phyloP scores from a whole-genome alignment of 805 yeast species.

The Starmerella vaccinii region DNA sequence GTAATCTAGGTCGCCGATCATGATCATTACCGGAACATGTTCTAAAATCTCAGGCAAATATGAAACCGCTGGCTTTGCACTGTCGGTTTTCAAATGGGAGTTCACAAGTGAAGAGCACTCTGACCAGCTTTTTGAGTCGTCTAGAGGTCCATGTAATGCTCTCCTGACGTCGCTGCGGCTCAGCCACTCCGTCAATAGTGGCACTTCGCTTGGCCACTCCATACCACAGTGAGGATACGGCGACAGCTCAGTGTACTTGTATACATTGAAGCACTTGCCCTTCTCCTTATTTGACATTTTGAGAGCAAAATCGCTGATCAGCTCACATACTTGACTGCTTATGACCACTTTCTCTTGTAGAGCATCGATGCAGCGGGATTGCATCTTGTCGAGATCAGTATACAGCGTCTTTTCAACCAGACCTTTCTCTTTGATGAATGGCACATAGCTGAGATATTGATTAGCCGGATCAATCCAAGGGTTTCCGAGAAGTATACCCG shows the following conservation, averaged over 20 bases:
- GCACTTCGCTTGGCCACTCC: conserved; percentile 76
- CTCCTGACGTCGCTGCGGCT: conserved; percentile 37
- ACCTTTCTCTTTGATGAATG: conserved; percentile 53
- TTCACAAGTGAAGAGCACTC: conserved; percentile 68
- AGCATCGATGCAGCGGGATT: conserved; percentile 24
- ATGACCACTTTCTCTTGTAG: conserved; percentile 21
- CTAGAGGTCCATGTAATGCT: conserved; percentile 39
- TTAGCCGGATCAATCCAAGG: conserved; percentile 88
- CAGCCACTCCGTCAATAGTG: conserved; percentile 42
- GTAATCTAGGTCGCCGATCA: conserved; percentile 80
- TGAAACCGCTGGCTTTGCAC: conserved; percentile 50
- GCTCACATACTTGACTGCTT: conserved; percentile 31
- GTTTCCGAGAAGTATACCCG: conserved; percentile 73
- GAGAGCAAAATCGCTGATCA: conserved; percentile 31
- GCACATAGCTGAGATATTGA: conserved; percentile 72
- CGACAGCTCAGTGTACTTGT: conserved; percentile 64
- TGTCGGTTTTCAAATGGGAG: conserved; percentile 39
- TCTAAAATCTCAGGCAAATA: conserved; percentile 58
- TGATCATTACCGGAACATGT: conserved; percentile 52
- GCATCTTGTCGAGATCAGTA: conserved; percentile 25
- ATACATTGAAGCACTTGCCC: conserved; percentile 60
- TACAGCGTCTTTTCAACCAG: conserved; percentile 35
- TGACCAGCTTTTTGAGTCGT: conserved; percentile 41
- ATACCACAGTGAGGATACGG: conserved; percentile 77
- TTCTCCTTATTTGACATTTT: conserved; percentile 9